A percentile compares a stretch with the other conserved stretches of the same genome.
Evolutionary conservation across 2,329 filamentous ascomycete species (phyloP).

Genomic region (Malbranchea cinnamomea): DNA sequence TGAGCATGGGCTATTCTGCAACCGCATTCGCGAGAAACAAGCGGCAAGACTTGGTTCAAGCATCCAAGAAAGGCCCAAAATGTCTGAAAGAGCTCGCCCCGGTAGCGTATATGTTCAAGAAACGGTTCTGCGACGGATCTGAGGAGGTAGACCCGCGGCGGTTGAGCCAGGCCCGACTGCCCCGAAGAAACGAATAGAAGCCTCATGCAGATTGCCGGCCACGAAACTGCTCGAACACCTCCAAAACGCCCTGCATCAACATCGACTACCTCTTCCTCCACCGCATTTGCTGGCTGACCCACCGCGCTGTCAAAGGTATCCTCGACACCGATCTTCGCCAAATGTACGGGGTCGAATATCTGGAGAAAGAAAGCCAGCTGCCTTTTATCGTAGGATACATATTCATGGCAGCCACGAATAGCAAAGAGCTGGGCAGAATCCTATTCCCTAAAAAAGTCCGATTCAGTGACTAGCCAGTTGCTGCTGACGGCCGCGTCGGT

Average conservation of each 20-base stretch:
- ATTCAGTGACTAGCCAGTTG: too few species aligned
- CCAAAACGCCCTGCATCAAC: slow-evolving; percentile 25
- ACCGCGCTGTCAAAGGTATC: slow-evolving; percentile 12
- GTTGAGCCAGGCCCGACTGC: slow-evolving; percentile 14
- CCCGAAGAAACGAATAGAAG: slow-evolving; percentile 11
- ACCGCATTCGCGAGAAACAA: slow-evolving; percentile 15
- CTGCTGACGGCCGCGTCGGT: too few species aligned
- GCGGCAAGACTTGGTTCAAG: slow-evolving; percentile 7
- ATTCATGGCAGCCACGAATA: slow-evolving; percentile 18
- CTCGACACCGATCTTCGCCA: slow-evolving; percentile 19
- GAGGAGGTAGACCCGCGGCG: slow-evolving; percentile 16
- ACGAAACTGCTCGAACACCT: slow-evolving; percentile 20
- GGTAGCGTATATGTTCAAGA: slow-evolving; percentile 24
- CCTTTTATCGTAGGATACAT: slow-evolving; percentile 29
- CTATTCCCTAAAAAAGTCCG: too few species aligned
- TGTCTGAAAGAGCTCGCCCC: slow-evolving; percentile 17
- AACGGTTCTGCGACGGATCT: slow-evolving; percentile 17
- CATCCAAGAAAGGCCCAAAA: slow-evolving; percentile 18
- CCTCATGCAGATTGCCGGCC: slow-evolving; percentile 6
- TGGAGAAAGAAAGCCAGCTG: slow-evolving; percentile 26
- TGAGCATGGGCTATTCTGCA: slow-evolving; percentile 26
- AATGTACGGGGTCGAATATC: slow-evolving; percentile 22
- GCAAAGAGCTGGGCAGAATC: too few species aligned
- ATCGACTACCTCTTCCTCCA: slow-evolving; percentile 32
- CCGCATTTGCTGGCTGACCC: slow-evolving; percentile 25